phyloP scores from a whole-genome alignment of 139 green algal species.

The Eudorina sp. region DNA sequence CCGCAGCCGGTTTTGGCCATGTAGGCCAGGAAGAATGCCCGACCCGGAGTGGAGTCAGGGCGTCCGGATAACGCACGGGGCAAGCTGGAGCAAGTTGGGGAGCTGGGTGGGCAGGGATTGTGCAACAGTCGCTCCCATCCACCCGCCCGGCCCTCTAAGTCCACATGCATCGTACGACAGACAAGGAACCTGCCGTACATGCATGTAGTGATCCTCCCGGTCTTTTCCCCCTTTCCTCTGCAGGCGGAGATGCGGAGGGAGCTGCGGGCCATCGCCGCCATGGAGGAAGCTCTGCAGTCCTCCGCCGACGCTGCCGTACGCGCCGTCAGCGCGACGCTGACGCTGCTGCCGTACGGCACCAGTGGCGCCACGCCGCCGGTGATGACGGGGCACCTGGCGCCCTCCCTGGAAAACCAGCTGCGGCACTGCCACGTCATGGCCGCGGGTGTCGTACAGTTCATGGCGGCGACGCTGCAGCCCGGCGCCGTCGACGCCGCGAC shows the following conservation, averaged over 20 bases:
- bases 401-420: constrained; percentile 10
- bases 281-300: constrained; percentile 23
- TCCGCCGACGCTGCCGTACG: constrained; percentile 6
- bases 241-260: constrained; percentile 14
- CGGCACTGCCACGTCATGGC: constrained; percentile 40
- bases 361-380: not conserved
- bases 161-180: too few species aligned
- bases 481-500: constrained; percentile 33
- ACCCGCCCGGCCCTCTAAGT: too few species aligned
- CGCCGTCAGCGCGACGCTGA: not conserved
- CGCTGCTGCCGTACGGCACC: constrained; percentile 39
- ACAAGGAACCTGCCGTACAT: too few species aligned
- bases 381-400: not conserved
- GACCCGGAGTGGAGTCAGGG: too few species aligned
- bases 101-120: too few species aligned
- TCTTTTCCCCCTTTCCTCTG: too few species aligned
- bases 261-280: not conserved
- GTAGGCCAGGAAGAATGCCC: too few species aligned
- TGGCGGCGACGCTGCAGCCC: constrained; percentile 33
- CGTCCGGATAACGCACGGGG: too few species aligned
- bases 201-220: too few species aligned
- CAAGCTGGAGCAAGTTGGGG: too few species aligned
- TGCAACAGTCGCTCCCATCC: too few species aligned
- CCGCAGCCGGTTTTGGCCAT: too few species aligned
- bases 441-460: constrained; percentile 29